Evolutionary conservation across 805 yeast species (phyloP).

Genomic region (Phaffomyces opuntiae): DNA sequence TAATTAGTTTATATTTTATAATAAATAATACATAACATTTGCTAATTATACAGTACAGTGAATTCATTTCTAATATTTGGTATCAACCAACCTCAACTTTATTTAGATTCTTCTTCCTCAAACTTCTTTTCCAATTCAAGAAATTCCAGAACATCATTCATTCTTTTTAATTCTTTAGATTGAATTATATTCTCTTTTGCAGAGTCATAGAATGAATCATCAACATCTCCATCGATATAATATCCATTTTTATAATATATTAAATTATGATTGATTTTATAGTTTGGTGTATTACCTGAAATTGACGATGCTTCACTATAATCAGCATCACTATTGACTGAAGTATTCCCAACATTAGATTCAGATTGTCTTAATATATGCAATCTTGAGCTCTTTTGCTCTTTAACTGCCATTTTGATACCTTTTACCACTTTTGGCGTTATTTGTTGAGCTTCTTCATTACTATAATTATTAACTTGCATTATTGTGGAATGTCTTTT

Average conservation of each 20-base stretch:
- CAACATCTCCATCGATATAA: constrained; percentile 14
- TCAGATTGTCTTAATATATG: constrained; percentile 13
- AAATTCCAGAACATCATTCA: constrained; percentile 17
- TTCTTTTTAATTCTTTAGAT: constrained; percentile 16
- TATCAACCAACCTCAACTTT: too few species aligned
- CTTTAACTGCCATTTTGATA: constrained; percentile 21
- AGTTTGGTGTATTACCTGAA: constrained; percentile 22
- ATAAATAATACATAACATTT: not conserved
- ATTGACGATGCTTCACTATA: constrained; percentile 22
- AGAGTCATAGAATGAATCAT: constrained; percentile 19
- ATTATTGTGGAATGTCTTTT: constrained; percentile 2
- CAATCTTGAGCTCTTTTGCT: constrained; percentile 18
- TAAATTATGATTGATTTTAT: constrained; percentile 16
- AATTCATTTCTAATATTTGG: too few species aligned
- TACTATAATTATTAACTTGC: not conserved
- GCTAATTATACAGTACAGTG: not conserved
- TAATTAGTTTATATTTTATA: not conserved
- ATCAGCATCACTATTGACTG: constrained; percentile 17
- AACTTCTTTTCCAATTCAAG: constrained; percentile 18
- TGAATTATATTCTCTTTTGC: constrained; percentile 16
- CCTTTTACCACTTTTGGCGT: constrained; percentile 22
- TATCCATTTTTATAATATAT: constrained; percentile 23
- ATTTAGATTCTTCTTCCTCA: not conserved
- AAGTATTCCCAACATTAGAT: constrained; percentile 6
- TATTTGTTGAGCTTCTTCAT: not conserved